phyloP scores from a whole-genome alignment of 345 rosid species.

The Gossypium australe region DNA sequence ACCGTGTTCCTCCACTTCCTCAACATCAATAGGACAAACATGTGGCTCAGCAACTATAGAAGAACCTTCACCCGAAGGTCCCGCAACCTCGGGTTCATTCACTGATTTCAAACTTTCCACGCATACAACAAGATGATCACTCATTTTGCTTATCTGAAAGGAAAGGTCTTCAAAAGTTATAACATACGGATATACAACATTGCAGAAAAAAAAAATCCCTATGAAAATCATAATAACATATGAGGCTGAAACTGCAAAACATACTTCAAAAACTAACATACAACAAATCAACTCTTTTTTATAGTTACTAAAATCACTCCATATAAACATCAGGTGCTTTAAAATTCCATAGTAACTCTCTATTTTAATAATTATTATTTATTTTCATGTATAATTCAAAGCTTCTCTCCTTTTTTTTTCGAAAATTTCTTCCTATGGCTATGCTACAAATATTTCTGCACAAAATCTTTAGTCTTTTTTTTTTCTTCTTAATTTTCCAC shows the following conservation, averaged over 20 bases:
- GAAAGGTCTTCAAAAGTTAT: background rate
- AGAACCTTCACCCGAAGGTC: slow-evolving; percentile 35
- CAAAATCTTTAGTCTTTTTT: too few species aligned
- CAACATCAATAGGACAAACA: slow-evolving; percentile 23
- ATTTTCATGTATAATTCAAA: background rate
- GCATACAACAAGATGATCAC: slow-evolving; percentile 66
- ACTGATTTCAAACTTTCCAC: slow-evolving; percentile 39
- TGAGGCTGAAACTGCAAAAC: slow-evolving; percentile 15
- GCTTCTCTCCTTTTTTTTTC: too few species aligned
- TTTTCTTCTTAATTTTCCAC: too few species aligned
- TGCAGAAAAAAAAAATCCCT: background rate
- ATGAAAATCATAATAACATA: background rate
- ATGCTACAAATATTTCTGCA: too few species aligned
- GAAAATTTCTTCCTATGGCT: too few species aligned
- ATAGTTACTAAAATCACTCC: background rate
- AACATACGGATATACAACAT: slow-evolving; percentile 3
- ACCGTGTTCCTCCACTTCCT: slow-evolving; percentile 24
- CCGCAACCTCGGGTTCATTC: slow-evolving; percentile 21
- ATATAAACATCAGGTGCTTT: background rate
- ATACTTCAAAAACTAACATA: background rate
- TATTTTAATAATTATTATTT: background rate
- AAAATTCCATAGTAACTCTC: background rate
- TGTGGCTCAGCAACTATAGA: slow-evolving; percentile 27
- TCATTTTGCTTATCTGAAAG: slow-evolving; percentile 30
- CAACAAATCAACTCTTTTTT: background rate